A percentile compares a stretch with the other conserved stretches of the same genome.
Evolutionary conservation across 176 grass and related monocot species (phyloP).

Genomic region (Luzula sylvatica): DNA sequence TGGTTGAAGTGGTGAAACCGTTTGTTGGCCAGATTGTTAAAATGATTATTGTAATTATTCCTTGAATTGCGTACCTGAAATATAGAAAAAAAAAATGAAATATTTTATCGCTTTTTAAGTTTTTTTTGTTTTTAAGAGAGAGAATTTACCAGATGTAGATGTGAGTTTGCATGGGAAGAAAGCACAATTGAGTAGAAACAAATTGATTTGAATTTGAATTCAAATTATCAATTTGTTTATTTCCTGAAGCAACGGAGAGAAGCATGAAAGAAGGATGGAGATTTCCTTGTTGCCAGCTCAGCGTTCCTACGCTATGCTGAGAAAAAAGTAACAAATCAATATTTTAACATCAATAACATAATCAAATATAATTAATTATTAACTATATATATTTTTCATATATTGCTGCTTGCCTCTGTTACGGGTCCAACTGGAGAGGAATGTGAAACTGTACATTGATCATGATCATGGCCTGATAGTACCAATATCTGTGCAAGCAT

Average conservation of each 20-base stretch:
- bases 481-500: slow-evolving; percentile 59
- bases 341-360: slow-evolving; percentile 21
- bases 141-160: slow-evolving; percentile 75
- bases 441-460: slow-evolving; percentile 80
- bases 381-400: too few species aligned
- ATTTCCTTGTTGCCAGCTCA: slow-evolving; percentile 93
- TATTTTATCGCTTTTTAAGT: too few species aligned
- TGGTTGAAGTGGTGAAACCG: slow-evolving; percentile 51
- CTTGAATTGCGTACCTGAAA: slow-evolving; percentile 79
- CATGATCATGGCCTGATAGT: slow-evolving; percentile 89
- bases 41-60: slow-evolving; percentile 52
- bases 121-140: background rate
- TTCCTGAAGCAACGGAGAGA: slow-evolving; percentile 41
- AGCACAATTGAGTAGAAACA: slow-evolving; percentile 60
- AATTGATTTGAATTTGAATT: slow-evolving; percentile 32
- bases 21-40: slow-evolving; percentile 77
- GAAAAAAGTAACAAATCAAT: slow-evolving; percentile 6
- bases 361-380: slow-evolving; percentile 1
- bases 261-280: slow-evolving; percentile 98
- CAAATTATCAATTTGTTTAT: slow-evolving; percentile 26
- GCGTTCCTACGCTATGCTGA: slow-evolving; percentile 86
- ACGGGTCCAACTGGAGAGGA: slow-evolving; percentile 45
- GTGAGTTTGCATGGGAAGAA: slow-evolving; percentile 87
- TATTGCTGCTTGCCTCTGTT: slow-evolving; percentile 67
- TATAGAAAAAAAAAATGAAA: background rate